Conservation (phyloP, 257 asterid species). For the Perilla frutescens region DNA sequence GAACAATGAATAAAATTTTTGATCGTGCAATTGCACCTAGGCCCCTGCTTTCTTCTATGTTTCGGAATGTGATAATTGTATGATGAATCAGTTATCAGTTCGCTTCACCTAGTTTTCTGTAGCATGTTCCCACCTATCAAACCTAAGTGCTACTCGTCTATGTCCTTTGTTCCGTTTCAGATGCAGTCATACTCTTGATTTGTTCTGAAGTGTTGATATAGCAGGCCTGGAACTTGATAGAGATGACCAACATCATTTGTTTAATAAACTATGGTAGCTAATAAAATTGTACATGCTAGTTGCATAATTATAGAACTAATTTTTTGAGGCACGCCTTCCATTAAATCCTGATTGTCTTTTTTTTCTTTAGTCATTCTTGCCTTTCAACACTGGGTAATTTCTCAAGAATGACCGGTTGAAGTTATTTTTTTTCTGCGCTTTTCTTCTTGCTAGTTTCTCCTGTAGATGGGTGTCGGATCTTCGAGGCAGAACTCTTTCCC, state of each 20-base stretch:
- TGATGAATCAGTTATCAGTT: background rate
- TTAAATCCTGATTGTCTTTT: background rate
- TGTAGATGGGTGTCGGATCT: conserved; percentile 55
- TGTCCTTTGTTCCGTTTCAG: too few species aligned
- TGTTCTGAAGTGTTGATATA: background rate
- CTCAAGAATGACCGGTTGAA: background rate
- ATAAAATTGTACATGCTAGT: background rate
- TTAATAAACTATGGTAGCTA: background rate
- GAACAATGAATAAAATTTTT: background rate
- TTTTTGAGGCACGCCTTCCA: background rate
- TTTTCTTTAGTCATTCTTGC: background rate
- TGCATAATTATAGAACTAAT: background rate
- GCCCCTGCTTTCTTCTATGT: background rate
- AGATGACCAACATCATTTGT: background rate
- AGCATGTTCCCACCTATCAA: background rate
- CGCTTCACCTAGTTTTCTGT: background rate
- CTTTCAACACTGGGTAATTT: conserved; percentile 6
- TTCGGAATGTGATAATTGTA: background rate
- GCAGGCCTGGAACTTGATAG: background rate
- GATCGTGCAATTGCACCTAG: background rate
- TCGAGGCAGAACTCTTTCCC: conserved; percentile 46
- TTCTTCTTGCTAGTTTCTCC: conserved; percentile 17
- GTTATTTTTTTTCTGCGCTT: background rate
- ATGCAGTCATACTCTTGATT: background rate
- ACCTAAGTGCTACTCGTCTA: background rate